Base-by-base conservation (phyloP, 257 asterid species). In the Jacaranda copaia region DNA sequence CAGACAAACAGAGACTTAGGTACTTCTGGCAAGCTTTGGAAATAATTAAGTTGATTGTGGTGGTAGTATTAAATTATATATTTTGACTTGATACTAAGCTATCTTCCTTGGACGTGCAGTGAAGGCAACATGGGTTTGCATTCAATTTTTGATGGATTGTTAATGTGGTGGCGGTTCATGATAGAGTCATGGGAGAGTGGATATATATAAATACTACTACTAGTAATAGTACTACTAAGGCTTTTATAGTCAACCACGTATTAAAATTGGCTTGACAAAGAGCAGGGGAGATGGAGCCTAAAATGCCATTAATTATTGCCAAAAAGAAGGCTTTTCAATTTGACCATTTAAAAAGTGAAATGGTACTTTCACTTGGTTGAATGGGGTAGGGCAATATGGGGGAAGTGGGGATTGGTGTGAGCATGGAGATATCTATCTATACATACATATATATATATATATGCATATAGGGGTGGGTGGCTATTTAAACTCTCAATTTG, bases 71-170 rank as follows among this genome's bases (percentile, higher is more conserved):
- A 72, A 65, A 72, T 51, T 72, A 79, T 52, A 64, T 43, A 65
- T n/a, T 63, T 55, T 79, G 79, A 57, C 70, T 66, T 56, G 12
- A 55, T 73, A 18, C 42, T 57, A 19, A 79, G n/a, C 58, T 20
- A 74, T 43, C 39, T 81, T 40, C 66, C 9, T 71, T 43, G 60
- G 74, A 71, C 81, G 78, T 70, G 79, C 75, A 71, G 76, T 81
- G 52, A 81, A 81, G 78, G 78, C 64, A 76, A 76, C 84, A 76
- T 81, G 78, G 68, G 74, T 63, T 70, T 56, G 79, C 83, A 73
- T 73, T 79, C 63, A 79, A 65, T 73, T 61, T 75, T 64, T 43
- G 64, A 16, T 57, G 20, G 35, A 60, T 62, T 78, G 56, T 61
- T 77, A 61, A 78, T 72, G 52, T 25, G 70, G 43, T 18, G 81